Percentiles rank a stretch among this genome's conserved stretches.
These are phyloP conservation scores for Macrophomina pseudophaseolina DNA, from an alignment of 2,329 filamentous ascomycete species.

Conservation along the genomic window DNA sequence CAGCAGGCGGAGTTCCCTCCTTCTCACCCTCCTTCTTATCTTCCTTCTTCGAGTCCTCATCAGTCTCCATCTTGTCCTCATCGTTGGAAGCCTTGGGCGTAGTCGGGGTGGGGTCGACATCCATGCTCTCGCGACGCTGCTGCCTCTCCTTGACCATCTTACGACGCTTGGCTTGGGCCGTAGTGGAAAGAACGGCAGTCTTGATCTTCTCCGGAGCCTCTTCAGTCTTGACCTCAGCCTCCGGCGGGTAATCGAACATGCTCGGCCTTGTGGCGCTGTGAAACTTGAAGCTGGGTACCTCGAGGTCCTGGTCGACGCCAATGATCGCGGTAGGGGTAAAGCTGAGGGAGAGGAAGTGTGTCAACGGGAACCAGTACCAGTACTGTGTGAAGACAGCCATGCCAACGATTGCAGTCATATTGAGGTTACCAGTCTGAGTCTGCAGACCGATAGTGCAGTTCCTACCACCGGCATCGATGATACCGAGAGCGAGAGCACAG, in stretches of 20 bases:
- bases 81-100: conserved; percentile 69
- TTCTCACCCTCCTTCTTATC: conserved; percentile 58
- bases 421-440: conserved; percentile 96
- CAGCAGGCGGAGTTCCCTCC: conserved; percentile 57
- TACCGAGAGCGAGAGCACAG: conserved; percentile 89
- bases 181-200: conserved; percentile 94
- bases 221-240: conserved; percentile 92
- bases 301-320: conserved; percentile 88
- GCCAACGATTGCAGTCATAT: conserved; percentile 97
- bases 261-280: conserved; percentile 93
- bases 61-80: conserved; percentile 84
- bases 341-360: conserved; percentile 93
- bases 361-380: conserved; percentile 99
- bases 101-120: conserved; percentile 79
- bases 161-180: conserved; percentile 92
- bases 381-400: conserved; percentile 99
- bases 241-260: conserved; percentile 96
- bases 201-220: conserved; percentile 93
- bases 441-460: conserved; percentile 98
- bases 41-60: conserved; percentile 53
- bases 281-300: conserved; percentile 94
- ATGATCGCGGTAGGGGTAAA: conserved; percentile 98
- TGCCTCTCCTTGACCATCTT: conserved; percentile 94
- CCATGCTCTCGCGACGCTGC: conserved; percentile 91
- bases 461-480: conserved; percentile 95